Evolutionary conservation across 108 stramenopile genomes (phyloP), one percentile per base, ranked within the genome.

Genomic region (Hondaea fermentalgiana): DNA sequence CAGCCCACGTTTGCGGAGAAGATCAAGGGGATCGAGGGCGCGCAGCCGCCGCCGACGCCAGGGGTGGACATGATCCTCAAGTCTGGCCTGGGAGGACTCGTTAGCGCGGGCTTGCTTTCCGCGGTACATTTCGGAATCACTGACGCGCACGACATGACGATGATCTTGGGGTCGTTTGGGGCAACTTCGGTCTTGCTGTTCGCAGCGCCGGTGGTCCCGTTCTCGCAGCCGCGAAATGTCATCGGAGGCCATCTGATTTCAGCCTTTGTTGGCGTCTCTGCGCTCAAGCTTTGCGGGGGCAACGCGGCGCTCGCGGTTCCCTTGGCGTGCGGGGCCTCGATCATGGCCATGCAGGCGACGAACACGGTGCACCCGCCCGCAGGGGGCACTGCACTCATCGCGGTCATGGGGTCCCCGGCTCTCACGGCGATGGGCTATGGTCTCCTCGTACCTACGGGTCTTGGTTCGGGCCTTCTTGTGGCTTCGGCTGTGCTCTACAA

Each of bases 321-420:
- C 14, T 6, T 83, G 16, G 76, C 49, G 25, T 47, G 45, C 51
- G 76, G 23, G 0, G 12, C 16, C 17, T 47, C 76, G 17, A 53
- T 83, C 25, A 83, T 83, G 76, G 51, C 49, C 76, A 83, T 83
- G 76, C 76, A 83, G 4, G 28, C n/a, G 6, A 83, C 76, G 10
- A 83, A 83, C 76, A 83, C 76, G 6, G 17, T 83, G 45, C 76
- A 83, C 76, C 76, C 76, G 6, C 76, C 76, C 3, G 76, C 76
- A 6, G 76, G 76, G 2, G 76, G 76, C 25, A 83, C 76, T 6
- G 23, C 76, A 17, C 51, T 83, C n/a, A 83, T 83, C 49, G 76
- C 76, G 2, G 76, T 83, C 0, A 12, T 53, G n/a, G 76, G 76
- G 25, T 53, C 45, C 6, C 49, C 76, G n/a, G 23, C 76, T 0